Base-by-base conservation (phyloP, 805 yeast genomes). In the Yarrowia phangngaensis region DNA sequence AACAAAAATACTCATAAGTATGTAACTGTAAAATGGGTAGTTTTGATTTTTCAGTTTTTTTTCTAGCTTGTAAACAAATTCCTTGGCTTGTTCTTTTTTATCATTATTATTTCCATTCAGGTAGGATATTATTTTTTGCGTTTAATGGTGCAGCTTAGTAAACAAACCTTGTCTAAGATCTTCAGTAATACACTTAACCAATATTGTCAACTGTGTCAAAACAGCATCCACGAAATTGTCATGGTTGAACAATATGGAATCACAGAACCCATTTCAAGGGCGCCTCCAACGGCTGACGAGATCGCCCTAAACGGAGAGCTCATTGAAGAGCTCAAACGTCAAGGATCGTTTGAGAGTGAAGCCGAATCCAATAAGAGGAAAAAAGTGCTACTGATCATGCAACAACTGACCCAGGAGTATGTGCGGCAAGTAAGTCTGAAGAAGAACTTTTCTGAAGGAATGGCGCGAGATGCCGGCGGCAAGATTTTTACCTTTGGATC, bases 401-500 rank as follows among this genome's bases (percentile, higher is more conserved):
- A 92, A 62, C 73, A 77, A 54, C 60, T 92, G 58, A 76, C 84
- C 0, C 76, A 82, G 58, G 85, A 82, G 55, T 90, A 90, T 66
- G 98, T 92, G 1, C 84, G 78, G 59, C 75, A 68, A 11, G 97
- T 88, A 7, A 82, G 94, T 3, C 73, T 77, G 55, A 77, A 73
- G 53, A 88, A 84, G 60, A 89, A 90, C 61, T 88, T 92, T 96
- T 79, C 88, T 26, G 97, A 92, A 53, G 96, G 97, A 2, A 88
- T 92, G 97, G 95, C 97, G 0, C 75, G 70, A 50, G 98, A 92
- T 65, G 95, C 97, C 0, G 98, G 98, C 28, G 98, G 98, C 27
- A 92, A 92, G 64, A 79, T 92, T n/a, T 92, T 89, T 63, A 88
- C 97, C 0, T 92, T 76, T 68, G 98, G 98, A 1, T 88, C 97